A percentile compares a stretch with the other conserved stretches of the same genome.
Conservation (phyloP, 1,284 basidiomycete genomes). For the Moesziomyces sp. region DNA sequence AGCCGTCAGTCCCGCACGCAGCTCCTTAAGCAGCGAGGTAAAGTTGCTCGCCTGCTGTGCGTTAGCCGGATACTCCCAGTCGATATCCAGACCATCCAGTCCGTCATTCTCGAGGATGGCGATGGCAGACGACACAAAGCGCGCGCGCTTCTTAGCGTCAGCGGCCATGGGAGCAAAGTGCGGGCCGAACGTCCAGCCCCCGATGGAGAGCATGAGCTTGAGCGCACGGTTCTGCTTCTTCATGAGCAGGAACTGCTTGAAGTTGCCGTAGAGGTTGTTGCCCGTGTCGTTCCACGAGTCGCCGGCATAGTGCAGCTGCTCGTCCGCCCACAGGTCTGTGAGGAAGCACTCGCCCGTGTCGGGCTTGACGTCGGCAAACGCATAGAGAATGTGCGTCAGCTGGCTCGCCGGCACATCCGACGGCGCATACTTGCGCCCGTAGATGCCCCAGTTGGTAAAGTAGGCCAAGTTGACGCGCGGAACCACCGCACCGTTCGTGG, state of each 20-base stretch:
- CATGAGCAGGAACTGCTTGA: constrained; percentile 85
- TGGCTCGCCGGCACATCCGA: constrained; percentile 74
- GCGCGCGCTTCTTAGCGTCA: constrained; percentile 70
- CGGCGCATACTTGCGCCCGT: constrained; percentile 84
- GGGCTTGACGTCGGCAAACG: constrained; percentile 83
- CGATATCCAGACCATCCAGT: constrained; percentile 80
- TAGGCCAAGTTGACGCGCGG: constrained; percentile 41
- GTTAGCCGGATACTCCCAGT: constrained; percentile 85
- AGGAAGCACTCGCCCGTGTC: constrained; percentile 74
- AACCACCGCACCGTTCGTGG: constrained; percentile 41
- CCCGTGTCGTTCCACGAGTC: constrained; percentile 72
- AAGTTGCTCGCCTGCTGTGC: constrained; percentile 79
- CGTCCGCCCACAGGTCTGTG: constrained; percentile 84
- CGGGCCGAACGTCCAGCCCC: constrained; percentile 68
- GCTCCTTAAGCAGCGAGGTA: constrained; percentile 76
- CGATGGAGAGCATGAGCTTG: constrained; percentile 68
- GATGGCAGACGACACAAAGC: constrained; percentile 79
- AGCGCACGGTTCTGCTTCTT: constrained; percentile 77
- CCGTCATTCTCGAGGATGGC: constrained; percentile 84
- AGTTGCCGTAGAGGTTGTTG: constrained; percentile 85
- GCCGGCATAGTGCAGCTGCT: constrained; percentile 73
- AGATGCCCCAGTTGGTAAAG: constrained; percentile 82
- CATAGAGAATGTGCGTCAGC: constrained; percentile 84
- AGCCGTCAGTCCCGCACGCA: constrained; percentile 77
- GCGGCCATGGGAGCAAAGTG: constrained; percentile 64